Percentiles rank a stretch among this genome's conserved stretches.
Conservation (phyloP, 1,284 basidiomycete species). For the Schizophyllum commune region DNA sequence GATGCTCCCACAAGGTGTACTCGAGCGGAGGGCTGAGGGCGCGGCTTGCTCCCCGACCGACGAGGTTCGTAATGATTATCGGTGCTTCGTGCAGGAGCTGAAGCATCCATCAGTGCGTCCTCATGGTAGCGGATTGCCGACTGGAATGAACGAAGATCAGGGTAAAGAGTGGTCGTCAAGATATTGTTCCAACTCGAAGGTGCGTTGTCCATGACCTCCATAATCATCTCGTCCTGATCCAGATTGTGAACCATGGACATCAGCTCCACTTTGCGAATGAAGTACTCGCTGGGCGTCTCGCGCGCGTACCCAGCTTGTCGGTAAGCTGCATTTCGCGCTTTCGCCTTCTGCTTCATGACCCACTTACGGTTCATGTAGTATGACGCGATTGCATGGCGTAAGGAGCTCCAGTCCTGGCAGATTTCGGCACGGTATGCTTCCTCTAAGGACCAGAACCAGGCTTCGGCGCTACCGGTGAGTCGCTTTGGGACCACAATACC, state of each 20-base stretch:
- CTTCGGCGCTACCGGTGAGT: not conserved
- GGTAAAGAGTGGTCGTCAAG: slow-evolving; percentile 11
- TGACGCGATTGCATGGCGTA: slow-evolving; percentile 14
- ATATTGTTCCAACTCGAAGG: slow-evolving; percentile 15
- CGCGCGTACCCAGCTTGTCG: slow-evolving; percentile 15
- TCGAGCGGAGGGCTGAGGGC: too few relatives aligned
- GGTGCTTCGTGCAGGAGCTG: slow-evolving; percentile 9
- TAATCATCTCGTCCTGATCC: slow-evolving; percentile 17
- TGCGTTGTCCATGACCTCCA: slow-evolving; percentile 22
- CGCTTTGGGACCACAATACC: not conserved
- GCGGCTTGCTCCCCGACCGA: not conserved
- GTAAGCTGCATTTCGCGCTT: slow-evolving; percentile 18
- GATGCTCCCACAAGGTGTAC: slow-evolving; percentile 1
- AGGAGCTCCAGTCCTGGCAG: slow-evolving; percentile 17
- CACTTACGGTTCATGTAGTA: slow-evolving; percentile 25
- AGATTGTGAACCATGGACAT: slow-evolving; percentile 10
- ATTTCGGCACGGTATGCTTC: not conserved
- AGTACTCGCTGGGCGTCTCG: slow-evolving; percentile 24
- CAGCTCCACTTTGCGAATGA: slow-evolving; percentile 19
- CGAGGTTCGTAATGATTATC: slow-evolving; percentile 16
- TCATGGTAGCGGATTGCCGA: slow-evolving; percentile 15
- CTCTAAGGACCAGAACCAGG: not conserved
- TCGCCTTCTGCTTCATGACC: slow-evolving; percentile 17
- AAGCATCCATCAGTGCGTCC: slow-evolving; percentile 10
- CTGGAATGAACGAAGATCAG: slow-evolving; percentile 11